Percentiles rank a stretch among this genome's conserved stretches.
Evolutionary conservation across 2,329 filamentous ascomycete species (phyloP).

Genomic region (Stenocarpella maydis): DNA sequence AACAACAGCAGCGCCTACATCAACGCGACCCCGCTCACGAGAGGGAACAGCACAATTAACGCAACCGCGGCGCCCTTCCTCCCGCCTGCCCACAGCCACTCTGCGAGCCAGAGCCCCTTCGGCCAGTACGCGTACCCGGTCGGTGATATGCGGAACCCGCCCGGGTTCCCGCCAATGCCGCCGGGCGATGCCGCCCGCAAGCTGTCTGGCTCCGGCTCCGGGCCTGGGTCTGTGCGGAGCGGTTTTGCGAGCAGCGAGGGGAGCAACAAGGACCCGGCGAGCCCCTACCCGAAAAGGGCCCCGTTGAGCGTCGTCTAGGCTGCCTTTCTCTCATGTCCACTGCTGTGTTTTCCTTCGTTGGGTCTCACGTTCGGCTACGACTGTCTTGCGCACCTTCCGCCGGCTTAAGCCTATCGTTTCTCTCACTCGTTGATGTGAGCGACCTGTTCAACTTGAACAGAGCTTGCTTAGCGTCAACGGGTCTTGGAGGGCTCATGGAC

Average conservation of each 20-base stretch:
- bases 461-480: neutral
- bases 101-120: conserved; percentile 30
- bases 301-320: neutral
- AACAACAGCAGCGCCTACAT: conserved; percentile 35
- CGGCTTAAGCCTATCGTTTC: neutral
- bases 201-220: conserved; percentile 39
- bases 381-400: neutral
- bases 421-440: neutral
- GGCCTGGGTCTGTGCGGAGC: conserved; percentile 45
- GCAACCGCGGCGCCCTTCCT: conserved; percentile 38
- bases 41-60: conserved; percentile 38
- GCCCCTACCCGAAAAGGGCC: conserved; percentile 49
- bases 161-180: conserved; percentile 29
- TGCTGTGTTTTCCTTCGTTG: neutral
- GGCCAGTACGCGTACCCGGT: conserved; percentile 31
- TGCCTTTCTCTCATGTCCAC: neutral
- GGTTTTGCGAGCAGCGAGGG: conserved; percentile 56
- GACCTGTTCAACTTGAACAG: neutral
- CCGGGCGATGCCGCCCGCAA: conserved; percentile 37
- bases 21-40: conserved; percentile 1
- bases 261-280: conserved; percentile 61
- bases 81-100: conserved; percentile 33
- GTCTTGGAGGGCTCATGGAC: too few relatives aligned
- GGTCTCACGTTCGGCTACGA: conserved; percentile 2
- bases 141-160: conserved; percentile 33